phyloP scores from a whole-genome alignment of 129 eudicot species.

The Artemisia annua region DNA sequence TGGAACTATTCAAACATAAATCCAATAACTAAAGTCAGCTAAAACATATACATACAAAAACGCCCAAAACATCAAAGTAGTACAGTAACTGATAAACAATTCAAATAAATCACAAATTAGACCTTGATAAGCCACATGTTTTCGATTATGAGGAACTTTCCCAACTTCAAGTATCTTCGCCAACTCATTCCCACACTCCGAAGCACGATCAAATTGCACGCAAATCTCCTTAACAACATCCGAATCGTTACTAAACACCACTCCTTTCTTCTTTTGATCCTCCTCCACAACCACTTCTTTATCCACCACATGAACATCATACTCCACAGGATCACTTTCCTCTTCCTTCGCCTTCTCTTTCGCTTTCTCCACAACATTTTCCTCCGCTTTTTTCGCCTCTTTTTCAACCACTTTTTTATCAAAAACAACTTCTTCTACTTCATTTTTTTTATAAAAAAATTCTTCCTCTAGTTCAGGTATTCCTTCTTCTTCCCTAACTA shows the following conservation, averaged over 20 bases:
- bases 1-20: no score
- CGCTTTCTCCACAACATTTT: constrained; percentile 30
- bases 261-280: constrained; percentile 14
- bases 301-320: constrained; percentile 93
- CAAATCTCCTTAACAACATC: constrained; percentile 84
- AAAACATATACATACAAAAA: neutral
- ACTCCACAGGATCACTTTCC: constrained; percentile 57
- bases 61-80: neutral
- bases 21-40: neutral
- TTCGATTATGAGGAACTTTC: constrained; percentile 64
- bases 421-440: constrained; percentile 30
- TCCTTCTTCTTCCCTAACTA: constrained; percentile 91
- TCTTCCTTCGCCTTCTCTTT: constrained; percentile 38
- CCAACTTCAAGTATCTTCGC: constrained; percentile 86
- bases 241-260: constrained; percentile 49
- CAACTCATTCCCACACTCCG: constrained; percentile 61
- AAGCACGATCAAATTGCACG: constrained; percentile 71
- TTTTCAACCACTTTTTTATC: constrained; percentile 74
- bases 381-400: constrained; percentile 38
- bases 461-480: constrained; percentile 98
- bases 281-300: constrained; percentile 81
- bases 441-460: constrained; percentile 39
- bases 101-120: neutral
- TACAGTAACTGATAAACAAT: neutral
- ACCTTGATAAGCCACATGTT: constrained; percentile 78